Evolutionary conservation across 148 eudicot genomes (phyloP).

Genomic region (Spergularia marina): DNA sequence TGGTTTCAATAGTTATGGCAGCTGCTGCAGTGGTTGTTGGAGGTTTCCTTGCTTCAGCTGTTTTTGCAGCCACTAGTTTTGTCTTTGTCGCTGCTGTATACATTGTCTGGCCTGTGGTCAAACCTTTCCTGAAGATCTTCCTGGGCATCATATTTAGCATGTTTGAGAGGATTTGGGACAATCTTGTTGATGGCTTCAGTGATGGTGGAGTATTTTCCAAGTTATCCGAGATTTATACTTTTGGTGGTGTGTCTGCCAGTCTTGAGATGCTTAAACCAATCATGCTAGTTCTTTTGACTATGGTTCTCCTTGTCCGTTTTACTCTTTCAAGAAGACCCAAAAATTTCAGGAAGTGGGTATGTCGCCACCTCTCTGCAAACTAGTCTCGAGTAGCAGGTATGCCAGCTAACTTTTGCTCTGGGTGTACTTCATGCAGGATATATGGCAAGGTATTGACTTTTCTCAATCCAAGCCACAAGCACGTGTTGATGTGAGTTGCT

Average conservation of each 20-base stretch:
- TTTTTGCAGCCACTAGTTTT: constrained; percentile 68
- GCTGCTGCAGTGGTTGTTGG: constrained; percentile 75
- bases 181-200: constrained; percentile 39
- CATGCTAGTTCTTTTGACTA: constrained; percentile 47
- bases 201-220: constrained; percentile 62
- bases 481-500: constrained; percentile 78
- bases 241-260: constrained; percentile 65
- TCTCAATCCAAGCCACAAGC: constrained; percentile 93
- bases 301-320: constrained; percentile 76
- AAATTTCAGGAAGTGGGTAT: constrained; percentile 88
- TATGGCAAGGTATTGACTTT: constrained; percentile 92
- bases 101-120: constrained; percentile 72
- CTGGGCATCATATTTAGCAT: constrained; percentile 46
- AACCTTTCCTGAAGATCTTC: constrained; percentile 51
- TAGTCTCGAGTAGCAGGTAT: constrained; percentile 1
- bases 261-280: constrained; percentile 58
- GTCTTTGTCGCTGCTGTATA: constrained; percentile 51
- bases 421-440: constrained; percentile 55
- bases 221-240: constrained; percentile 52
- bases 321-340: constrained; percentile 83
- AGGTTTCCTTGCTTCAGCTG: constrained; percentile 78
- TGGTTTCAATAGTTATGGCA: constrained; percentile 64
- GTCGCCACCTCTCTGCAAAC: constrained; percentile 22
- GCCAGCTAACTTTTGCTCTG: constrained; percentile 16
- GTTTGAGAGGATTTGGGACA: constrained; percentile 55